Evolutionary conservation across 495 filamentous ascomycete species (phyloP).

Genomic region (Penicillium daleae): DNA sequence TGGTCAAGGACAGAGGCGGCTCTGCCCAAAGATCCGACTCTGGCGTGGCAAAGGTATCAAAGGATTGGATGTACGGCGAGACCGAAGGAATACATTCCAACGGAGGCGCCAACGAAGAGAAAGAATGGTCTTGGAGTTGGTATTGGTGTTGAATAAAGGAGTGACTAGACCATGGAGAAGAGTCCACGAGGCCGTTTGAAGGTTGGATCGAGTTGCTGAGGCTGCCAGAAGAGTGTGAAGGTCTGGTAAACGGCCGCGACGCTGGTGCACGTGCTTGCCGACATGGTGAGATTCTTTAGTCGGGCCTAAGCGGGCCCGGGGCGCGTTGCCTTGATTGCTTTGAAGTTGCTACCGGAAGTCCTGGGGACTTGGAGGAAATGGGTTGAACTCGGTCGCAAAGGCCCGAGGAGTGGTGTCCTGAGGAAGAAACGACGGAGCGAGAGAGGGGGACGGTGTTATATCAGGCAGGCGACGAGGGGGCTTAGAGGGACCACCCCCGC

Average conservation of each 20-base stretch:
- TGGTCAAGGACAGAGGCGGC: slow-evolving; percentile 27
- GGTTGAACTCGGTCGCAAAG: slow-evolving; percentile 22
- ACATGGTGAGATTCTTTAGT: slow-evolving; percentile 34
- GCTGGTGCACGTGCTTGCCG: slow-evolving; percentile 27
- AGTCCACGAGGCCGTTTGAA: slow-evolving; percentile 25
- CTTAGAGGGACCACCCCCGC: slow-evolving; percentile 1
- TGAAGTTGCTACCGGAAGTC: neutral
- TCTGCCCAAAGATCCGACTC: slow-evolving; percentile 34
- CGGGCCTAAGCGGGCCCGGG: slow-evolving; percentile 38
- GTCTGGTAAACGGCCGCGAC: slow-evolving; percentile 27
- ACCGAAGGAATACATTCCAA: slow-evolving; percentile 22
- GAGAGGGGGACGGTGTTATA: slow-evolving; percentile 16
- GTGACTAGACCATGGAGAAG: slow-evolving; percentile 19
- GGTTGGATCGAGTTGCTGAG: slow-evolving; percentile 19
- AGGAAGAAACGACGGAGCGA: slow-evolving; percentile 24
- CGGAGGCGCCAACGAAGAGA: slow-evolving; percentile 24
- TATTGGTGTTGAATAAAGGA: slow-evolving; percentile 14
- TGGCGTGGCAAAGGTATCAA: slow-evolving; percentile 24
- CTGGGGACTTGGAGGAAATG: neutral
- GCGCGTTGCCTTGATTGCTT: slow-evolving; percentile 13
- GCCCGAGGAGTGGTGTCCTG: slow-evolving; percentile 30
- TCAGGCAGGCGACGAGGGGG: neutral
- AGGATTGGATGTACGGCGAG: slow-evolving; percentile 23
- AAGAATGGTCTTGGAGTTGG: slow-evolving; percentile 12
- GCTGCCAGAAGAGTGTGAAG: slow-evolving; percentile 25